Conservation (phyloP, 495 filamentous ascomycete genomes). For the Trichoderma asperelloides region DNA sequence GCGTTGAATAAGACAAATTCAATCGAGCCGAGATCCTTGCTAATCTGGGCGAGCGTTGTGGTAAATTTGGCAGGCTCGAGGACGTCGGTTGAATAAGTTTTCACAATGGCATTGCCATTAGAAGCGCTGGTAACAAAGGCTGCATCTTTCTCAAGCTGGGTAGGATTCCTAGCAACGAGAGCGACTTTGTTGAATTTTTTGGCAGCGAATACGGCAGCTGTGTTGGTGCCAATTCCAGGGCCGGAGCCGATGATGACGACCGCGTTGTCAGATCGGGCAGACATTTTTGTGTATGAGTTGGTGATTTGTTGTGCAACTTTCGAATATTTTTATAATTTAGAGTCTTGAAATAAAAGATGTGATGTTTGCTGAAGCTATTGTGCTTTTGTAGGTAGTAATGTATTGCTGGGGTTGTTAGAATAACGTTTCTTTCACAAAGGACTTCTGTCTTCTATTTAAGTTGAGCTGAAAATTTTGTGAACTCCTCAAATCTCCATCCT, state of each 20-base stretch:
- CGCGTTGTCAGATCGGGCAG: slow-evolving; percentile 4
- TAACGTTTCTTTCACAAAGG: background rate
- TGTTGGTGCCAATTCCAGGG: slow-evolving; percentile 31
- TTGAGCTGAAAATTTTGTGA: background rate
- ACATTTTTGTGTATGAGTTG: background rate
- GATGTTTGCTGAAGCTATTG: background rate
- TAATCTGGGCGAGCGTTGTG: slow-evolving; percentile 21
- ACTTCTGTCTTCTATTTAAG: background rate
- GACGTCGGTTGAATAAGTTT: slow-evolving; percentile 25
- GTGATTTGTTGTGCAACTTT: background rate
- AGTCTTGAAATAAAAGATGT: background rate
- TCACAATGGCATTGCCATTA: slow-evolving; percentile 17
- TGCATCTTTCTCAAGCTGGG: slow-evolving; percentile 26
- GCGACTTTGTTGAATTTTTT: slow-evolving; percentile 29
- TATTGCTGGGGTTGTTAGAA: background rate
- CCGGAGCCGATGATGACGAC: slow-evolving; percentile 33
- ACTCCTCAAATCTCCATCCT: too few relatives aligned
- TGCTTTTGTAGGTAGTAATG: background rate
- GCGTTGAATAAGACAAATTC: slow-evolving; percentile 34
- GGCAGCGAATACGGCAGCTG: slow-evolving; percentile 25
- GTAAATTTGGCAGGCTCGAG: slow-evolving; percentile 18
- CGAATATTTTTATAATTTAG: background rate
- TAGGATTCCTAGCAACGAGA: slow-evolving; percentile 27
- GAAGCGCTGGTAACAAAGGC: slow-evolving; percentile 14
- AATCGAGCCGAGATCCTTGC: slow-evolving; percentile 20